Conservation (phyloP, 495 filamentous ascomycete genomes). For the Penicillium soppii region DNA sequence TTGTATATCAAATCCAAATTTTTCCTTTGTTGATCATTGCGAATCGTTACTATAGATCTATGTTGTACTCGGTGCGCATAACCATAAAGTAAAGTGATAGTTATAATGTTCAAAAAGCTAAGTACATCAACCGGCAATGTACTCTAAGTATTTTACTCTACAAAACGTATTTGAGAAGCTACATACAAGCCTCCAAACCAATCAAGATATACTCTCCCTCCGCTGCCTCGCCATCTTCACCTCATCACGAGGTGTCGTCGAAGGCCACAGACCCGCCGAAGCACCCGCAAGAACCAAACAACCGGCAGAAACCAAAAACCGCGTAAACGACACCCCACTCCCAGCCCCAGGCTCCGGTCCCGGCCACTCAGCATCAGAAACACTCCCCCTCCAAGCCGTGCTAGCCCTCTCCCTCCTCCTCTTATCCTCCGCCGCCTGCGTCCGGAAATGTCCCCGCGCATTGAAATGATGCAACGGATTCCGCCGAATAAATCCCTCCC, state of each 20-base stretch:
- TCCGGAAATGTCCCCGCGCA: constrained; percentile 65
- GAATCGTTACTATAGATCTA: not conserved
- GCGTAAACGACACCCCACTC: constrained; percentile 32
- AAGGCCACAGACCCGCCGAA: constrained; percentile 18
- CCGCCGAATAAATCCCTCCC: constrained; percentile 43
- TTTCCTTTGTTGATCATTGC: constrained; percentile 31
- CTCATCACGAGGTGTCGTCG: not conserved
- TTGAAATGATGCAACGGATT: constrained; percentile 64
- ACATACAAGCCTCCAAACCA: not conserved
- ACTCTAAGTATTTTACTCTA: not conserved
- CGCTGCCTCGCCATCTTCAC: constrained; percentile 1
- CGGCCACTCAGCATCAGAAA: not conserved
- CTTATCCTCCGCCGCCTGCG: constrained; percentile 61
- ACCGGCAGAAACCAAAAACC: constrained; percentile 46
- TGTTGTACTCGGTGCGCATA: not conserved
- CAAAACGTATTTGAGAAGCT: not conserved
- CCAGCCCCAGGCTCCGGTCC: constrained; percentile 21
- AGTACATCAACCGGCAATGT: constrained; percentile 1
- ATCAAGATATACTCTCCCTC: constrained; percentile 5
- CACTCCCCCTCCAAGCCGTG: constrained; percentile 11
- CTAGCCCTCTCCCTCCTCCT: constrained; percentile 41
- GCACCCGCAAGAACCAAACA: constrained; percentile 30
- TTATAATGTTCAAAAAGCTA: not conserved
- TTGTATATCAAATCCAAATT: constrained; percentile 41
- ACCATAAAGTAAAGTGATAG: not conserved